phyloP scores from a whole-genome alignment of 352 stramenopile genomes.

The Pythium brachiatum region DNA sequence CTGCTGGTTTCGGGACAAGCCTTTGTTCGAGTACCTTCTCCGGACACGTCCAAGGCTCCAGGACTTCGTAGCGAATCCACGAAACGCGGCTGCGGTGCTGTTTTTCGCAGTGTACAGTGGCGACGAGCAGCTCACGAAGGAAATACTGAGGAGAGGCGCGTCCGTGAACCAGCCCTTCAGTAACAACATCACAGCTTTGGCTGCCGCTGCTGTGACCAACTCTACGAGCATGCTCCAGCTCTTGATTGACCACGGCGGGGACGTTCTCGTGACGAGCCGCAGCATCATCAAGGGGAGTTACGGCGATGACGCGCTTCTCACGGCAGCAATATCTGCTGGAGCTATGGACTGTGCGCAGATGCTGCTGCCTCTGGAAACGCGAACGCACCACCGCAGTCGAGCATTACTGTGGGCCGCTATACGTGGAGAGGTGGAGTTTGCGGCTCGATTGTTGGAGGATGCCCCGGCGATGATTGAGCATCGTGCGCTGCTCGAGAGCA shows the following conservation, averaged over 20 bases:
- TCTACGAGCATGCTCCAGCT: neutral
- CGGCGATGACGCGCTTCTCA: neutral
- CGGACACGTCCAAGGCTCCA: neutral
- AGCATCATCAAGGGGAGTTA: neutral
- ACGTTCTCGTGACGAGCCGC: neutral
- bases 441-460: neutral
- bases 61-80: neutral
- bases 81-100: neutral
- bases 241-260: neutral
- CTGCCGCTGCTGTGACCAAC: neutral
- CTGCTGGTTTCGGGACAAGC: neutral
- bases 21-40: neutral
- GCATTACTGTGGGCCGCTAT: neutral
- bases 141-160: neutral
- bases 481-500: neutral
- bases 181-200: neutral
- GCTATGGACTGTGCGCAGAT: neutral
- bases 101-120: neutral
- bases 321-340: neutral
- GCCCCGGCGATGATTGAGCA: neutral
- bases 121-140: neutral
- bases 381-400: neutral
- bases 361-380: neutral
- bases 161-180: neutral
- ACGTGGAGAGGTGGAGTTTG: neutral